Conservation (phyloP, 139 green algal genomes). For the Nannochloris sp. region DNA sequence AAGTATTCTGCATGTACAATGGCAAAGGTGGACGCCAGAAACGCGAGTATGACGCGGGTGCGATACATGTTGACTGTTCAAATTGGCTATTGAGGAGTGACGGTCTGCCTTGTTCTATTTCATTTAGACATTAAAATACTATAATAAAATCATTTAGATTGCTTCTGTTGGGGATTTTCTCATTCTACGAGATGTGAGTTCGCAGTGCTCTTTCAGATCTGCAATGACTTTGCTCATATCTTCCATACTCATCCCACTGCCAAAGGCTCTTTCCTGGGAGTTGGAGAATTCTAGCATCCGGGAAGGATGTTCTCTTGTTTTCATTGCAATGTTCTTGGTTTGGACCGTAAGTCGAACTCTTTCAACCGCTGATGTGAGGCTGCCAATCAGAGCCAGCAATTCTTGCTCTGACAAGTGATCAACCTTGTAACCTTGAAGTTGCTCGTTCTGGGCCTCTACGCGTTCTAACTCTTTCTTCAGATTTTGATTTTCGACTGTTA, state of each 20-base stretch:
- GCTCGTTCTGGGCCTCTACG: conserved; percentile 37
- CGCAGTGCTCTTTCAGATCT: conserved; percentile 13
- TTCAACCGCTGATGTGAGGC: conserved; percentile 37
- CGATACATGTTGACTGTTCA: neutral
- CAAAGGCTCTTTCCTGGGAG: conserved; percentile 3
- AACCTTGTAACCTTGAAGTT: conserved; percentile 41
- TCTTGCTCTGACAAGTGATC: conserved; percentile 35
- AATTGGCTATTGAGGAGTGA: neutral
- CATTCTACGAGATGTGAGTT: too few species aligned
- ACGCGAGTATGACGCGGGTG: too few species aligned
- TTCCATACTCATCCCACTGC: conserved; percentile 25
- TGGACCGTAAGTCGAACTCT: conserved; percentile 44
- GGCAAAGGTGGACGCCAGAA: neutral
- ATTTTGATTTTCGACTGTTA: conserved; percentile 27
- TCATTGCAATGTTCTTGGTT: conserved; percentile 9
- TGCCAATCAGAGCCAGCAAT: conserved; percentile 32
- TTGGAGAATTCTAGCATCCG: neutral
- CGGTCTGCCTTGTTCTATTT: too few species aligned
- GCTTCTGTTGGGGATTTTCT: too few species aligned
- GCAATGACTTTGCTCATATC: conserved; percentile 22
- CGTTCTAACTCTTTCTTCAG: conserved; percentile 29
- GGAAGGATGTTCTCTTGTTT: neutral
- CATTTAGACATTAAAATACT: too few species aligned
- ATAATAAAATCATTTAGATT: too few species aligned
- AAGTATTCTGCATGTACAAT: neutral